Evolutionary conservation across 2,329 filamentous ascomycete genomes (phyloP).

Genomic region (Neurospora sp.): DNA sequence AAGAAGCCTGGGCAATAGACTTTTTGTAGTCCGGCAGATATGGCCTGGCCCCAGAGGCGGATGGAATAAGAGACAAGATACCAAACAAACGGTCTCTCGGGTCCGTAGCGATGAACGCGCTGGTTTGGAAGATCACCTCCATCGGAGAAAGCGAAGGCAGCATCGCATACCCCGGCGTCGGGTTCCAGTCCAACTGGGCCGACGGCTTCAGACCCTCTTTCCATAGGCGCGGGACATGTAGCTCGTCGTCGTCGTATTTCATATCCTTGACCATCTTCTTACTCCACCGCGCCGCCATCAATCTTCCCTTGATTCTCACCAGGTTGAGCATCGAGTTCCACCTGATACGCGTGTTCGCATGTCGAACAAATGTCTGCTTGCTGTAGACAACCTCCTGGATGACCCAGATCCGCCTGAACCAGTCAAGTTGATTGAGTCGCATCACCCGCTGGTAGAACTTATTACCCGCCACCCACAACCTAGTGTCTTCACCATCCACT

Average conservation of each 20-base stretch:
- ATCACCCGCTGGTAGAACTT: not conserved
- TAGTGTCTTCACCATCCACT: not conserved
- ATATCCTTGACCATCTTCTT: not conserved
- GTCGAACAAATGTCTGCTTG: not conserved
- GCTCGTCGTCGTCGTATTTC: not conserved
- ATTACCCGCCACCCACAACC: not conserved
- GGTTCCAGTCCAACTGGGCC: not conserved
- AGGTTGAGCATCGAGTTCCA: not conserved
- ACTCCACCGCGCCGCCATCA: not conserved
- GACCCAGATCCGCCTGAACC: not conserved
- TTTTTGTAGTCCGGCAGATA: not conserved
- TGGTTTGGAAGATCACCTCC: not conserved
- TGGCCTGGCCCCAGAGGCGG: not conserved
- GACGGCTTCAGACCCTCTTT: not conserved
- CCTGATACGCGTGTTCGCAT: not conserved
- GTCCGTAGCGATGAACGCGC: not conserved
- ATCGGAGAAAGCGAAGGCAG: not conserved
- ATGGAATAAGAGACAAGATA: not conserved
- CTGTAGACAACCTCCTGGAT: conserved; percentile 1
- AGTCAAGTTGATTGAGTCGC: not conserved
- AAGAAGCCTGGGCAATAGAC: not conserved
- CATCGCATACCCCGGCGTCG: not conserved
- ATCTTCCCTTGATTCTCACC: not conserved
- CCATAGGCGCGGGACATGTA: not conserved
- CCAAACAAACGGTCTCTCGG: not conserved